Conservation (phyloP, 345 rosid genomes). For the Aethionema arabicum region DNA sequence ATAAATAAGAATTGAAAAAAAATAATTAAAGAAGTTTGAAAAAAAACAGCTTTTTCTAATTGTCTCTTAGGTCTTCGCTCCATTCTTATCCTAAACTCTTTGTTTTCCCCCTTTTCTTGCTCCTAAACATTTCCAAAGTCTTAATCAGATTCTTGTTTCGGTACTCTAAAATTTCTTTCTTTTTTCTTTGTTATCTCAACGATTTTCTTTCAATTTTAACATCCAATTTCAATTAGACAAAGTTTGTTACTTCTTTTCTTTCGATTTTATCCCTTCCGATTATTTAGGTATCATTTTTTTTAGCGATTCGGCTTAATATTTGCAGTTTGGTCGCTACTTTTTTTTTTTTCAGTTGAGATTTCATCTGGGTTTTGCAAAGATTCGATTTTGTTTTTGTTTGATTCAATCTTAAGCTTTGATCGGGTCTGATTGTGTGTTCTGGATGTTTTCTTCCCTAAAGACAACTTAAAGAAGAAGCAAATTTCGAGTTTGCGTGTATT, state of each 20-base stretch:
- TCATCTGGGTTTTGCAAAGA: slow-evolving; percentile 27
- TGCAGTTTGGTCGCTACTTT: slow-evolving; percentile 22
- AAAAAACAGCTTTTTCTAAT: slow-evolving; percentile 14
- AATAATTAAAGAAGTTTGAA: slow-evolving; percentile 28
- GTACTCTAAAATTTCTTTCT: neutral
- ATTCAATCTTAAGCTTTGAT: slow-evolving; percentile 18
- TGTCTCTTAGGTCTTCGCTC: slow-evolving; percentile 26
- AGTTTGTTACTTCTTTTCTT: slow-evolving; percentile 25
- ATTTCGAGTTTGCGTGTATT: slow-evolving; percentile 29
- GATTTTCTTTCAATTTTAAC: slow-evolving; percentile 17
- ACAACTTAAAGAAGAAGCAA: slow-evolving; percentile 27
- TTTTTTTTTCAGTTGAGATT: neutral
- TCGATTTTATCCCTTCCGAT: neutral
- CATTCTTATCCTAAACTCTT: slow-evolving; percentile 32
- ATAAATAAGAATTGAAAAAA: slow-evolving; percentile 2
- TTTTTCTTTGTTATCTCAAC: neutral
- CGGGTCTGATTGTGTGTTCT: neutral
- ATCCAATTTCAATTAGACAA: neutral
- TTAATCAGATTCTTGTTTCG: slow-evolving; percentile 28
- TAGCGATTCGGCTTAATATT: slow-evolving; percentile 23
- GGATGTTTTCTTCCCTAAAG: slow-evolving; percentile 15
- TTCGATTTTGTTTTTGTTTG: neutral
- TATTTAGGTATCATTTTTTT: slow-evolving; percentile 20
- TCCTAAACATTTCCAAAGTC: slow-evolving; percentile 30
- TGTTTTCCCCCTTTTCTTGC: slow-evolving; percentile 25